phyloP scores from a whole-genome alignment of 106 monocot species.

The Apostasia ramifera region DNA sequence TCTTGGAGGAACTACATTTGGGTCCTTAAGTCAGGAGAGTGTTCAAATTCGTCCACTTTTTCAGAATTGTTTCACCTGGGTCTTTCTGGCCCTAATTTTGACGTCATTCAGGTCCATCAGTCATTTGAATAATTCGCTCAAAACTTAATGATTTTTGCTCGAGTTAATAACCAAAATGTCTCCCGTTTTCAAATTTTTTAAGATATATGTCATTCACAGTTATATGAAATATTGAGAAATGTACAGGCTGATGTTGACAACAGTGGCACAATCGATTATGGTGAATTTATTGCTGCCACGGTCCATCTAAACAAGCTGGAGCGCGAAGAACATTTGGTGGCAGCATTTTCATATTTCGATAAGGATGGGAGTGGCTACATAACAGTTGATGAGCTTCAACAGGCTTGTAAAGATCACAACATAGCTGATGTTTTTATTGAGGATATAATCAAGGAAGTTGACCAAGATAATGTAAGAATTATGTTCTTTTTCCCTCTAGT shows the following conservation, averaged over 20 bases:
- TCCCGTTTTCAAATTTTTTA: not conserved
- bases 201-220: not conserved
- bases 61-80: not conserved
- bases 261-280: slow-evolving; percentile 65
- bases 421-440: slow-evolving; percentile 45
- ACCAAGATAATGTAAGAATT: slow-evolving; percentile 66
- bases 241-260: slow-evolving; percentile 67
- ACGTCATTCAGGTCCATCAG: not conserved
- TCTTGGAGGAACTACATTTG: no score
- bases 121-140: not conserved
- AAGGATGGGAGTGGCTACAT: slow-evolving; percentile 74
- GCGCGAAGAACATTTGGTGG: slow-evolving; percentile 61
- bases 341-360: slow-evolving; percentile 83
- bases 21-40: no score
- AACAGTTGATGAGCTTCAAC: slow-evolving; percentile 62
- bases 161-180: not conserved
- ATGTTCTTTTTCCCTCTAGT: not conserved
- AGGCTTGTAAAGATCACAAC: slow-evolving; percentile 59
- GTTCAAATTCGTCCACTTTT: no score
- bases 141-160: not conserved
- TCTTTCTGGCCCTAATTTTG: not conserved
- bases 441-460: slow-evolving; percentile 61
- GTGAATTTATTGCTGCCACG: slow-evolving; percentile 75
- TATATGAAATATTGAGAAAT: slow-evolving; percentile 4
- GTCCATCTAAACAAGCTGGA: slow-evolving; percentile 77